phyloP scores from a whole-genome alignment of 1,284 basidiomycete species.

The Tilletia setariae region DNA sequence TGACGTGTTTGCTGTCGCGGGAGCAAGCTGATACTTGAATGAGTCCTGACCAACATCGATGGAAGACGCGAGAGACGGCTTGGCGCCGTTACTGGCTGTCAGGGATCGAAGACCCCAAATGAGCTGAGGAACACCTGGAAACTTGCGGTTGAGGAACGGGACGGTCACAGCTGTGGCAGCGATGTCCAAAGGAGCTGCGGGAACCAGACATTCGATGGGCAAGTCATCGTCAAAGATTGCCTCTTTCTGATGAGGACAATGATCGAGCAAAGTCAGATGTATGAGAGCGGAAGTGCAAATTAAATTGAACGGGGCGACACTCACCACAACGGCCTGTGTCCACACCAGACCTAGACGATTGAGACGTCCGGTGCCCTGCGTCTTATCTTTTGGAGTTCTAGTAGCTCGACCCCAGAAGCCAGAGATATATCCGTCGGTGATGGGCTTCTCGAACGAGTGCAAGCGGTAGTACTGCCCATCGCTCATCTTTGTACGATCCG shows the following conservation, averaged over 20 bases:
- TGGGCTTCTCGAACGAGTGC: constrained; percentile 13
- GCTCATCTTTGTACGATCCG: background rate
- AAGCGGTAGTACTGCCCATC: background rate
- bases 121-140: constrained; percentile 9
- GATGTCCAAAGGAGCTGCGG: no score
- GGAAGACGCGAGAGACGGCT: background rate
- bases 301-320: background rate
- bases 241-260: background rate
- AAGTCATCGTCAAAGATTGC: constrained; percentile 14
- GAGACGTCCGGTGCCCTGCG: background rate
- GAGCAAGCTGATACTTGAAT: background rate
- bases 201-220: constrained; percentile 5
- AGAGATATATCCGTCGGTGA: constrained; percentile 15
- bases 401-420: constrained; percentile 14
- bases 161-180: no score
- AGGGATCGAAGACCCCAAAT: background rate
- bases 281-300: background rate
- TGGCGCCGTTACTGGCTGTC: no score
- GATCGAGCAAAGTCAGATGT: background rate
- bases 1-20: background rate
- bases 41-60: background rate
- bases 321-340: constrained; percentile 14
- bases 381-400: background rate
- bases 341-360: constrained; percentile 10
- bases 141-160: background rate